Conservation (phyloP, 306 rosid species). For the Potentilla sterilis region DNA sequence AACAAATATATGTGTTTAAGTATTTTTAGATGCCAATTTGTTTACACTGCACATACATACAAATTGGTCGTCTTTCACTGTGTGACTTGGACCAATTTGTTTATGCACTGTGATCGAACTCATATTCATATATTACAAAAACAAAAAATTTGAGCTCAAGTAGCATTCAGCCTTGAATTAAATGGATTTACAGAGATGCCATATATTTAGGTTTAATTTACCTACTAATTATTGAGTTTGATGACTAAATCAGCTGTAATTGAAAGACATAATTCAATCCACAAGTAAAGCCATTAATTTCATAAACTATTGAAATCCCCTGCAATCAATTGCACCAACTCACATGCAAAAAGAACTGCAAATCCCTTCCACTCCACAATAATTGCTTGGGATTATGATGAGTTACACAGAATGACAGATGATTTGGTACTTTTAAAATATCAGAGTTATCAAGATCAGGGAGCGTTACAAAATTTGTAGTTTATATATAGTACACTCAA, state of each 20-base stretch:
- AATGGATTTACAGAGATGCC: too few species aligned
- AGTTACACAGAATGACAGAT: not conserved
- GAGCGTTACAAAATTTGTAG: not conserved
- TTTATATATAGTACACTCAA: conserved; percentile 3
- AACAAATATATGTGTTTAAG: too few species aligned
- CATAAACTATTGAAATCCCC: not conserved
- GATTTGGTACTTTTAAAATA: not conserved
- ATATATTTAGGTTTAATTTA: too few species aligned
- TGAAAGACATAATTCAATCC: not conserved
- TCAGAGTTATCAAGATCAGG: not conserved
- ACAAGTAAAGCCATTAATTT: not conserved
- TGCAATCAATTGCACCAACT: conserved; percentile 8
- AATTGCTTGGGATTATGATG: conserved; percentile 4
- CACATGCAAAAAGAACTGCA: conserved; percentile 9
- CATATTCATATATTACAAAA: too few species aligned
- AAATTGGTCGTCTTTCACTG: too few species aligned
- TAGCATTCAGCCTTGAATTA: too few species aligned
- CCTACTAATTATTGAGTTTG: too few species aligned
- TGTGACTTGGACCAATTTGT: too few species aligned
- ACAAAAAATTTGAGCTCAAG: too few species aligned
- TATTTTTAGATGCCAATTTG: too few species aligned
- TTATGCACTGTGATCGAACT: too few species aligned
- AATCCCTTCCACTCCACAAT: not conserved
- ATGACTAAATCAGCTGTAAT: not conserved
- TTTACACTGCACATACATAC: too few species aligned